Evolutionary conservation across 2,329 filamentous ascomycete species (phyloP).

Genomic region (Cadophora sp.): DNA sequence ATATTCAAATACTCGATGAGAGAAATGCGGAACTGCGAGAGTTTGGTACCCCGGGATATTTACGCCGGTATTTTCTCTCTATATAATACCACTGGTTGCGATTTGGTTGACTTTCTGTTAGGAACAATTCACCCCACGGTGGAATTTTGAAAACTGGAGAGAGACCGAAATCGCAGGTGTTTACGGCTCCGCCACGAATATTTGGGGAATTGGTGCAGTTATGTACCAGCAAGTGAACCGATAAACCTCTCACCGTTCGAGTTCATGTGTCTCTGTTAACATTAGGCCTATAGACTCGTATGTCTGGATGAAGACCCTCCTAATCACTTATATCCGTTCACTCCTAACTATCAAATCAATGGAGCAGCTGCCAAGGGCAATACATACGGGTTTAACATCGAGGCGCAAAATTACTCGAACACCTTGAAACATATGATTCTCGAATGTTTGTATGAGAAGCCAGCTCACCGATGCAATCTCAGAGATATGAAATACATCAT

Average conservation of each 20-base stretch:
- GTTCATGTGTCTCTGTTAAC: too few species aligned
- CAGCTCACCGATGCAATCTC: background rate
- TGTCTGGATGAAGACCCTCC: background rate
- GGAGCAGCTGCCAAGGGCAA: background rate
- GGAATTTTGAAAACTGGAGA: constrained; percentile 1
- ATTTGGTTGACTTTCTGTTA: background rate
- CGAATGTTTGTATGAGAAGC: constrained; percentile 16
- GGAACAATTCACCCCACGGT: constrained; percentile 10
- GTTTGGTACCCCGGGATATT: background rate
- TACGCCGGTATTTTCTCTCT: background rate
- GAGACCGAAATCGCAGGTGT: constrained; percentile 1
- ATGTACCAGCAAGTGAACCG: constrained; percentile 10
- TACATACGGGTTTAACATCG: constrained; percentile 9
- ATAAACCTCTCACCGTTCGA: background rate
- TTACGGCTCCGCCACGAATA: constrained; percentile 4
- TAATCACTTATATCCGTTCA: background rate
- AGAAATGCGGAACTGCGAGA: background rate
- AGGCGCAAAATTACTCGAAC: background rate
- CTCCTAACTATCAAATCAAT: background rate
- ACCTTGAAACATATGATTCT: constrained; percentile 12
- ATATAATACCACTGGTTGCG: too few species aligned
- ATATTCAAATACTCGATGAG: background rate
- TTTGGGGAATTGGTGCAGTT: constrained; percentile 14
- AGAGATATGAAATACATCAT: background rate
- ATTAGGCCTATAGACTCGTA: background rate